phyloP scores from a whole-genome alignment of 345 rosid species.

The Boechera divaricarpa region DNA sequence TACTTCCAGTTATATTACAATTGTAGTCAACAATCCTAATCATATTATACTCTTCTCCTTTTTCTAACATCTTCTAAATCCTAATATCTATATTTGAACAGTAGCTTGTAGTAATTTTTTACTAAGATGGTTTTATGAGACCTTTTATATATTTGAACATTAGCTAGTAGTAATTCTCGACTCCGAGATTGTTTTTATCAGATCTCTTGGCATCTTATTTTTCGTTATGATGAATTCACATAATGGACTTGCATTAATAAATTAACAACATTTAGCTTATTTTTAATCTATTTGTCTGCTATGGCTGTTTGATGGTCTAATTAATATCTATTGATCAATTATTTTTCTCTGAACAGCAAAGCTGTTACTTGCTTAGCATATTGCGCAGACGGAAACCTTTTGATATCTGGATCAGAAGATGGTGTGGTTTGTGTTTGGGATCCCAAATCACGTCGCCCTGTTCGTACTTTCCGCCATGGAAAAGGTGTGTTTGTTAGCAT shows the following conservation, averaged over 20 bases:
- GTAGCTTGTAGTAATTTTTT: neutral
- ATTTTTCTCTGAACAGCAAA: slow-evolving; percentile 55
- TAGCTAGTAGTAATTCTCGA: slow-evolving; percentile 23
- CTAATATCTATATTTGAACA: neutral
- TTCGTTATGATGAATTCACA: neutral
- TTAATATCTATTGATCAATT: slow-evolving; percentile 1
- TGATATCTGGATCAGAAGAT: slow-evolving; percentile 85
- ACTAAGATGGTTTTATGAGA: neutral
- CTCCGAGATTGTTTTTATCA: neutral
- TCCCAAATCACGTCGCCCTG: slow-evolving; percentile 48
- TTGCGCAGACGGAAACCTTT: slow-evolving; percentile 56
- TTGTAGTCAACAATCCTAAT: neutral
- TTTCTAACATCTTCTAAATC: slow-evolving; percentile 11
- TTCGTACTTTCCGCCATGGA: slow-evolving; percentile 65
- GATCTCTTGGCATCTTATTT: slow-evolving; percentile 13
- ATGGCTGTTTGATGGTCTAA: neutral
- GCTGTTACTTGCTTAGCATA: slow-evolving; percentile 77
- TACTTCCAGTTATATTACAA: slow-evolving; percentile 35
- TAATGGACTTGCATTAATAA: slow-evolving; percentile 1
- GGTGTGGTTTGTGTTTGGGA: slow-evolving; percentile 78
- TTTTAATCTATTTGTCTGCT: neutral
- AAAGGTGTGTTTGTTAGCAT: slow-evolving; percentile 56
- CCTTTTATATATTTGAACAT: neutral
- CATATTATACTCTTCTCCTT: slow-evolving; percentile 2
- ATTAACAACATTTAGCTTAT: neutral